phyloP scores from a whole-genome alignment of 2,329 filamentous ascomycete species.

The Colletotrichum theobromicola region DNA sequence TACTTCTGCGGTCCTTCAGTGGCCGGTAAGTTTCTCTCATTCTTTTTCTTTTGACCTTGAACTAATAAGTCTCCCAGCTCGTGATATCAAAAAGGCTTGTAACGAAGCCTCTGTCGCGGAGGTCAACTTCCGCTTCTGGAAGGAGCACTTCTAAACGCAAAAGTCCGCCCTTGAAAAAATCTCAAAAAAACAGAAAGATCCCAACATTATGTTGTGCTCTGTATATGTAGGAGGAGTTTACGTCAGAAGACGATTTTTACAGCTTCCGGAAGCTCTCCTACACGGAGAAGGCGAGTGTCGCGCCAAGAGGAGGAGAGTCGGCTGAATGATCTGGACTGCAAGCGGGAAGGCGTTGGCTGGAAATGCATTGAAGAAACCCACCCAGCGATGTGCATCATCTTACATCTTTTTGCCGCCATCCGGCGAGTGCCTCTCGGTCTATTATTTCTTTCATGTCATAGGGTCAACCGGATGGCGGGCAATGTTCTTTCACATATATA shows the following conservation, averaged over 20 bases:
- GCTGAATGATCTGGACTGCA: not conserved
- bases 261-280: not conserved
- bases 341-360: slow-evolving; percentile 19
- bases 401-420: slow-evolving; percentile 10
- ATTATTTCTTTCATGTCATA: not conserved
- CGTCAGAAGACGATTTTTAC: not conserved
- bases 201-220: not conserved
- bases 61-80: slow-evolving; percentile 62
- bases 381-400: slow-evolving; percentile 20
- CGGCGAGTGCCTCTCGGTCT: not conserved
- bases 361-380: slow-evolving; percentile 8
- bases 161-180: not conserved
- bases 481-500: slow-evolving; percentile 17
- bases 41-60: not conserved
- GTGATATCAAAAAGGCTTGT: slow-evolving; percentile 84
- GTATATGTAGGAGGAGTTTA: not conserved
- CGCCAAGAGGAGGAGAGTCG: not conserved
- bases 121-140: slow-evolving; percentile 97
- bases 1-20: slow-evolving; percentile 95
- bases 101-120: slow-evolving; percentile 75
- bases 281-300: not conserved
- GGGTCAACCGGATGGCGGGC: not conserved
- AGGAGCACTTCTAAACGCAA: slow-evolving; percentile 77
- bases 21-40: slow-evolving; percentile 53
- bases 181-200: not conserved